phyloP scores from a whole-genome alignment of 441 rosid species.

The Gossypium davidsonii region DNA sequence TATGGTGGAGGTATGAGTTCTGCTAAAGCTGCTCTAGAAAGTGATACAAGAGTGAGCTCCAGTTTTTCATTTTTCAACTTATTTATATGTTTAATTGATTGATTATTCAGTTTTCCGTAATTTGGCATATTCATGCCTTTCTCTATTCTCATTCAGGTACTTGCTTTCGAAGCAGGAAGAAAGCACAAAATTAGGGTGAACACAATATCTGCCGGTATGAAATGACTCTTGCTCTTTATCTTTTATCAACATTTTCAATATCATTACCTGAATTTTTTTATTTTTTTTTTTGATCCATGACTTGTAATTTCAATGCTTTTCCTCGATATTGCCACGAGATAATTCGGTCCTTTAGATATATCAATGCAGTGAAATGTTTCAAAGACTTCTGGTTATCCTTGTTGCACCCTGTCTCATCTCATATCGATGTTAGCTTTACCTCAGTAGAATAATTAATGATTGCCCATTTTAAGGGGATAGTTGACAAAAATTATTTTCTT shows the following conservation, averaged over 20 bases:
- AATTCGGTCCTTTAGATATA: not conserved
- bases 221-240: not conserved
- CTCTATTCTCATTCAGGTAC: constrained; percentile 22
- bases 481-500: not conserved
- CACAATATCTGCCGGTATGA: constrained; percentile 52
- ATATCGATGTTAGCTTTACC: not conserved
- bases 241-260: not conserved
- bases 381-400: not conserved
- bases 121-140: not conserved
- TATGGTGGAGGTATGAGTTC: constrained; percentile 99
- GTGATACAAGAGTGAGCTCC: constrained; percentile 69
- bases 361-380: not conserved
- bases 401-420: not conserved
- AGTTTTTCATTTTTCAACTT: constrained; percentile 4
- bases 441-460: not conserved
- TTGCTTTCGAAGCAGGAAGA: constrained; percentile 98
- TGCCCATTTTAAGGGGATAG: not conserved
- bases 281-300: not conserved
- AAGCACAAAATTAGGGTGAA: constrained; percentile 89
- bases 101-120: not conserved
- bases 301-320: not conserved
- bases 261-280: not conserved
- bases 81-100: not conserved
- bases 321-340: not conserved
- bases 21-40: constrained; percentile 96